phyloP scores from a whole-genome alignment of 495 filamentous ascomycete species.

The Alectoria sarmentosa region DNA sequence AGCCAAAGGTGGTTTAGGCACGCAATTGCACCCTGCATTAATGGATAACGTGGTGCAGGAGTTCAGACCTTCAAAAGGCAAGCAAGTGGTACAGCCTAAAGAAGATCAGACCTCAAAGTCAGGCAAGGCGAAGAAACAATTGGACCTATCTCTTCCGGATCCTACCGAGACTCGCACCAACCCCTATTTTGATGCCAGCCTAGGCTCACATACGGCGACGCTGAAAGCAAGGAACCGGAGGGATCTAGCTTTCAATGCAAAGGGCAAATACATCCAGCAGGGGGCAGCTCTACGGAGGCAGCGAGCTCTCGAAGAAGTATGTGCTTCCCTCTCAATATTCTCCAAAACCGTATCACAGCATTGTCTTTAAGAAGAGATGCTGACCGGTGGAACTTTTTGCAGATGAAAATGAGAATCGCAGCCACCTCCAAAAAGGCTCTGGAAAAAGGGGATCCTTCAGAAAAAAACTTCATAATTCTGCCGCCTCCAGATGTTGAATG shows the following conservation, averaged over 20 bases:
- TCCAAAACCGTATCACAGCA: not conserved
- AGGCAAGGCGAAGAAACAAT: constrained; percentile 47
- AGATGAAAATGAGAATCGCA: constrained; percentile 86
- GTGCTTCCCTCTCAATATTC: not conserved
- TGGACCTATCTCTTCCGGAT: constrained; percentile 64
- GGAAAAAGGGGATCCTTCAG: constrained; percentile 84
- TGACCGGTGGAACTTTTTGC: not conserved
- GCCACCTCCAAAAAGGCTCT: constrained; percentile 75
- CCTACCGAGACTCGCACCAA: constrained; percentile 65
- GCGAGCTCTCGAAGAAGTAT: constrained; percentile 66
- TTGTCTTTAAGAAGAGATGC: not conserved
- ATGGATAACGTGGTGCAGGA: constrained; percentile 65
- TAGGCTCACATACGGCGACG: constrained; percentile 55
- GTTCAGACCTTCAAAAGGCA: constrained; percentile 52
- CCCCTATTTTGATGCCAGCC: constrained; percentile 76
- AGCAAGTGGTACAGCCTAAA: constrained; percentile 45
- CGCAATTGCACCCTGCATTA: constrained; percentile 80
- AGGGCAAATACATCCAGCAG: constrained; percentile 94
- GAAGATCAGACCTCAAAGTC: constrained; percentile 29
- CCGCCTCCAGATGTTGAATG: constrained; percentile 86
- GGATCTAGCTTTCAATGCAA: constrained; percentile 85
- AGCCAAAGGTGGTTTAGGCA: constrained; percentile 73
- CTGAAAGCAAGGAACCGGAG: constrained; percentile 59
- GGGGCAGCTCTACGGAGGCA: constrained; percentile 81
- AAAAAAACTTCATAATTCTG: constrained; percentile 80